These are phyloP conservation scores for Neurospora tetraspora DNA, from an alignment of 495 filamentous ascomycete genomes.

Conservation along the genomic window DNA sequence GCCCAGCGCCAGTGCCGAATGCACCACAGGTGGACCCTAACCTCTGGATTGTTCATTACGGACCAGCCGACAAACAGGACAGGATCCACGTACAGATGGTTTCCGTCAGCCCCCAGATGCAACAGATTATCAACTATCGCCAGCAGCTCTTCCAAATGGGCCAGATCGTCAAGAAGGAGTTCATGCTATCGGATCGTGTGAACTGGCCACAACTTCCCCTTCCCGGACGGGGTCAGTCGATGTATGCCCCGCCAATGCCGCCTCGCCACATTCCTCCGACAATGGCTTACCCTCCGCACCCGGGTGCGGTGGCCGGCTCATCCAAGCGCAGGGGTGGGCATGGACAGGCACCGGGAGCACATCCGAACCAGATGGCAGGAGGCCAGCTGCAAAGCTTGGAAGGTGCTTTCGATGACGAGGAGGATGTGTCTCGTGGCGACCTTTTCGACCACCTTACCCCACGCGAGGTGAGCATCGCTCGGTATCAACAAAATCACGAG, in stretches of 20 bases:
- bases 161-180: constrained; percentile 79
- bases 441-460: constrained; percentile 79
- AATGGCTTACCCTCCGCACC: constrained; percentile 44
- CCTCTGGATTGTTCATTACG: constrained; percentile 93
- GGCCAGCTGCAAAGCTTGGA: constrained; percentile 27
- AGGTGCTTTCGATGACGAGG: constrained; percentile 68
- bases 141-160: constrained; percentile 65
- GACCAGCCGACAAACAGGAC: constrained; percentile 57
- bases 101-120: constrained; percentile 45
- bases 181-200: constrained; percentile 77
- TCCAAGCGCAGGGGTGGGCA: constrained; percentile 30
- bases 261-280: constrained; percentile 33
- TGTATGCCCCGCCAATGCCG: constrained; percentile 26
- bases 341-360: constrained; percentile 15
- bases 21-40: constrained; percentile 62
- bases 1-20: constrained; percentile 48
- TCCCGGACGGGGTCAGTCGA: constrained; percentile 40
- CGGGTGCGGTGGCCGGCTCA: constrained; percentile 30
- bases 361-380: constrained; percentile 18
- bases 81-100: constrained; percentile 58
- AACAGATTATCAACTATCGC: constrained; percentile 52
- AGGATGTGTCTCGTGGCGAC: constrained; percentile 77
- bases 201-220: constrained; percentile 83
- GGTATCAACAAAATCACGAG: constrained; percentile 91
- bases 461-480: constrained; percentile 70